Evolutionary conservation across 2,329 filamentous ascomycete species (phyloP).

Genomic region (Neurospora sp.): DNA sequence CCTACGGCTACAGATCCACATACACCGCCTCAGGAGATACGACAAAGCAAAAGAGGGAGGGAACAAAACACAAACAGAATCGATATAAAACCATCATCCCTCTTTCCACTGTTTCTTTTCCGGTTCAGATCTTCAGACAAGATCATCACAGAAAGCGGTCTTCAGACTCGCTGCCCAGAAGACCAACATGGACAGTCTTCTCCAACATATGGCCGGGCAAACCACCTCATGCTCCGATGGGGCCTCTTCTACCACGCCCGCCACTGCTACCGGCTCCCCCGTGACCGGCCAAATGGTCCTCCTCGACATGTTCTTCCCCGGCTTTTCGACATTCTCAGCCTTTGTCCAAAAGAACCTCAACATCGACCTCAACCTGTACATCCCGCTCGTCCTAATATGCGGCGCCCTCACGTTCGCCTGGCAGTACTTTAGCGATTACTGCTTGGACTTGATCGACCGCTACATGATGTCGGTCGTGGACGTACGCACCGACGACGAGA

Average conservation of each 20-base stretch:
- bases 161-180: neutral
- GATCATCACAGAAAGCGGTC: neutral
- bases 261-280: neutral
- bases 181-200: neutral
- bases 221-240: neutral
- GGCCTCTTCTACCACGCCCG: neutral
- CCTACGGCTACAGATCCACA: neutral
- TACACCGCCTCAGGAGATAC: neutral
- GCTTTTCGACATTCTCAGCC: constrained; percentile 48
- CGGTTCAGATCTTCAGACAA: neutral
- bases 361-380: constrained; percentile 52
- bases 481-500: constrained; percentile 59
- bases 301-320: constrained; percentile 56
- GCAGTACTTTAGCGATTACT: constrained; percentile 40
- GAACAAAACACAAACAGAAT: neutral
- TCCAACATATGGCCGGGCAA: neutral
- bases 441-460: constrained; percentile 36
- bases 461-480: constrained; percentile 57
- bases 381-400: constrained; percentile 44
- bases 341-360: constrained; percentile 45
- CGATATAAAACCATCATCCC: neutral
- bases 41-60: neutral
- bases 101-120: neutral
- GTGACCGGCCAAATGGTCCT: constrained; percentile 31
- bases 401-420: constrained; percentile 40